A percentile compares a stretch with the other conserved stretches of the same genome.
Evolutionary conservation across 2,329 filamentous ascomycete genomes (phyloP).

Genomic region (Volutella citrinella): DNA sequence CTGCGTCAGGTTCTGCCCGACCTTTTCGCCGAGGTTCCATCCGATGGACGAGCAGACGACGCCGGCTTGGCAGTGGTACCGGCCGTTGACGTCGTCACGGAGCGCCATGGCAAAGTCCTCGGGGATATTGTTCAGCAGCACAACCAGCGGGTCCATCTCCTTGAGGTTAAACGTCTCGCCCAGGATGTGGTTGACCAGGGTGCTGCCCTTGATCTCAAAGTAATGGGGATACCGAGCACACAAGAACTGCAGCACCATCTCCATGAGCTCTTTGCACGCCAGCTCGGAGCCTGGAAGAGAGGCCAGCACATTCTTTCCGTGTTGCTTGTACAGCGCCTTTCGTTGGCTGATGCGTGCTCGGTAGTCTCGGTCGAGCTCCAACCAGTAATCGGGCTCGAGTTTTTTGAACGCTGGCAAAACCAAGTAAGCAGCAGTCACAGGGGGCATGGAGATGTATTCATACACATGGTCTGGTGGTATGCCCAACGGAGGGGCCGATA

Average conservation of each 20-base stretch:
- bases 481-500: slow-evolving; percentile 78
- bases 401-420: slow-evolving; percentile 65
- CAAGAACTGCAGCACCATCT: slow-evolving; percentile 75
- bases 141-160: slow-evolving; percentile 60
- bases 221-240: slow-evolving; percentile 71
- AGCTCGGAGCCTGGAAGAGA: slow-evolving; percentile 70
- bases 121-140: slow-evolving; percentile 72
- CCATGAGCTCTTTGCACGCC: slow-evolving; percentile 80
- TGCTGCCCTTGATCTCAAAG: slow-evolving; percentile 58
- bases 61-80: slow-evolving; percentile 71
- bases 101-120: slow-evolving; percentile 80
- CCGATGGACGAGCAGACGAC: slow-evolving; percentile 76
- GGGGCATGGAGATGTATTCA: not conserved
- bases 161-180: slow-evolving; percentile 57
- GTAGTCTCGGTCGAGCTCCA: slow-evolving; percentile 77
- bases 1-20: slow-evolving; percentile 63
- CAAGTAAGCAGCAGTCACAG: slow-evolving; percentile 27
- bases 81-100: slow-evolving; percentile 65
- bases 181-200: slow-evolving; percentile 67
- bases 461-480: slow-evolving; percentile 89
- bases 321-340: slow-evolving; percentile 56
- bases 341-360: slow-evolving; percentile 63
- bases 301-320: slow-evolving; percentile 63
- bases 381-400: slow-evolving; percentile 78
- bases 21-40: slow-evolving; percentile 72